Base-by-base conservation (phyloP, 2,329 filamentous ascomycete species). In the Fusarium neocosmosporiellum region DNA sequence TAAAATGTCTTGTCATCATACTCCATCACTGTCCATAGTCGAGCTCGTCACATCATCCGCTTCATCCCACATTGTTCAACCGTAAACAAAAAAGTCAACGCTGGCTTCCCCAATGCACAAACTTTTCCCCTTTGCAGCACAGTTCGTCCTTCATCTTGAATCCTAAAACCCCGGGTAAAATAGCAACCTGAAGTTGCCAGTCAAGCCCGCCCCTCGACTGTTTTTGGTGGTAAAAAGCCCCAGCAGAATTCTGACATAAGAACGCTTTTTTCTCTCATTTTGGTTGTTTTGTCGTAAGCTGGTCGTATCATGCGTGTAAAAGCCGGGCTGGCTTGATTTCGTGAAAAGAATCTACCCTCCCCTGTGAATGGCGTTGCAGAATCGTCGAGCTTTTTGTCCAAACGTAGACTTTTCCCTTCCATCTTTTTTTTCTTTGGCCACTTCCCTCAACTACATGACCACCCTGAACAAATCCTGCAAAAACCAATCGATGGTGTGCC, bases 1-100 rank as follows among this genome's bases (percentile, higher is more conserved):
- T 64, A 75, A 72, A n/a, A 65, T 70, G 57, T 69, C 74, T 75
- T 71, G 62, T 76, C 75, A 74, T 77, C 65, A 71, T 74, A 69
- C 69, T 67, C 66, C 63, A 60, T 58, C 72, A 60, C 63, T 46
- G 29, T 43, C 58, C 71, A 66, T 64, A 41, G 66, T 68, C 62
- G 20, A 34, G 14, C 31, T 55, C 33, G 34, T 77, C 70, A 50
- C 71, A 67, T 46, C 41, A 53, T 72, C 66, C 57, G 39, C 57
- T 41, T 39, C 65, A 36, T 57, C 53, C 53, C 10, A 36, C 7
- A 36, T n/a, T 37, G n/a, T 36, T 57, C 33, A 34, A 37, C 34
- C 53, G 10, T 36, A 57, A 57, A 36, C 37, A 55, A 66, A 60
- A 77, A 69, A 62, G 54, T 71, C 75, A 65, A 72, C 71, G 70